Percentiles rank a stretch among this genome's conserved stretches.
Conservation (phyloP, 805 yeast genomes). For the Tetrapisispora phaffii region DNA sequence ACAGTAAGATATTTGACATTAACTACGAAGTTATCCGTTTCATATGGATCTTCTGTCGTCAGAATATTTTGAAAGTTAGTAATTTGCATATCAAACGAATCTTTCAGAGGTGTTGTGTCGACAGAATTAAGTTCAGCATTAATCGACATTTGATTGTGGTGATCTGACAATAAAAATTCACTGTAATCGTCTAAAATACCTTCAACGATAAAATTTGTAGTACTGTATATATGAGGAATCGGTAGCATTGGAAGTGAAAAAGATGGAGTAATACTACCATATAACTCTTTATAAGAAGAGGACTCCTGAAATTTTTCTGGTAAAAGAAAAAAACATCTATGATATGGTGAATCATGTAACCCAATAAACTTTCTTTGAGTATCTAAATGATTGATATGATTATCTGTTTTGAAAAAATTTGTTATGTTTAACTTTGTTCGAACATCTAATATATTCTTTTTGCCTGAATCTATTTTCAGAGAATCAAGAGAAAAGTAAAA, state of each 20-base stretch:
- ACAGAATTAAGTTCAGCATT: neutral
- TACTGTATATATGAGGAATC: constrained; percentile 44
- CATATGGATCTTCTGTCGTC: neutral
- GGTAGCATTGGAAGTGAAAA: constrained; percentile 55
- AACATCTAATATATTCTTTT: constrained; percentile 32
- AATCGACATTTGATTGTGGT: neutral
- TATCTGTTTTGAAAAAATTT: constrained; percentile 45
- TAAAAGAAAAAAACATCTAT: constrained; percentile 65
- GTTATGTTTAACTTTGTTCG: constrained; percentile 52
- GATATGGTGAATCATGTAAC: constrained; percentile 73
- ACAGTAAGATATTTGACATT: constrained; percentile 40
- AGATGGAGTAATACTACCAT: constrained; percentile 48
- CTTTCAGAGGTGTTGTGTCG: neutral
- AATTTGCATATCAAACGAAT: neutral
- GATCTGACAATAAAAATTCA: neutral
- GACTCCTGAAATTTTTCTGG: constrained; percentile 39
- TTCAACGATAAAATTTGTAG: constrained; percentile 36
- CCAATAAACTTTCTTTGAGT: constrained; percentile 44
- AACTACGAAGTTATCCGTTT: constrained; percentile 26
- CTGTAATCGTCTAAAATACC: constrained; percentile 20
- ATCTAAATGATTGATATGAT: constrained; percentile 33
- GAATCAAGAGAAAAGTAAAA: constrained; percentile 13
- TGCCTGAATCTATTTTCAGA: constrained; percentile 17
- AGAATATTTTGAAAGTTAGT: neutral
- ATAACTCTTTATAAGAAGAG: constrained; percentile 36